A percentile compares a stretch with the other conserved stretches of the same genome.
Evolutionary conservation across 805 yeast species (phyloP).

Genomic region (Yarrowia sp.): DNA sequence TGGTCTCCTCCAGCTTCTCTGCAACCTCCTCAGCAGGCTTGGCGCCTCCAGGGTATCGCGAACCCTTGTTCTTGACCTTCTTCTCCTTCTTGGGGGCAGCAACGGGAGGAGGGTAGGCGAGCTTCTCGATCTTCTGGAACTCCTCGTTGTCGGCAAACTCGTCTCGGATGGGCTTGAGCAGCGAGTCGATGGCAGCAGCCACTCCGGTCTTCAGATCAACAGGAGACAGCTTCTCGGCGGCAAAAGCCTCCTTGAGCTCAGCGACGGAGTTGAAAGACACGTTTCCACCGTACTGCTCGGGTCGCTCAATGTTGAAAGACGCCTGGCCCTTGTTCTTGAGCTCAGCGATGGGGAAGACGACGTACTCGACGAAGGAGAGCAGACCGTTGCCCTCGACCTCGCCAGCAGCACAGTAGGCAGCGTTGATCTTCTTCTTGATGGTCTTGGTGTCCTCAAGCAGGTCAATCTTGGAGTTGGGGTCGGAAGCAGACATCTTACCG

Average conservation of each 20-base stretch:
- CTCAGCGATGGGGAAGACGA: constrained; percentile 81
- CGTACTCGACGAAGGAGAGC: constrained; percentile 79
- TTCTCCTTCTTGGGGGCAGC: constrained; percentile 65
- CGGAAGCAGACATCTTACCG: constrained; percentile 97
- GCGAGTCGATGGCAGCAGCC: constrained; percentile 72
- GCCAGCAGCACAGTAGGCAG: constrained; percentile 97
- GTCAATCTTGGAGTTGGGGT: constrained; percentile 96
- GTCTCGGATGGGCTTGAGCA: constrained; percentile 81
- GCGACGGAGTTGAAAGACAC: constrained; percentile 67
- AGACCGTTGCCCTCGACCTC: constrained; percentile 87
- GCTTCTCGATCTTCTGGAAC: constrained; percentile 67
- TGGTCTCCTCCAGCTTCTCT: constrained; percentile 21
- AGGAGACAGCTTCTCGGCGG: constrained; percentile 74
- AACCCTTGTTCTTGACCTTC: constrained; percentile 76
- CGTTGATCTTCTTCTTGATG: constrained; percentile 84
- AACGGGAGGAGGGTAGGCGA: constrained; percentile 81
- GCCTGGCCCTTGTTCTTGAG: constrained; percentile 57
- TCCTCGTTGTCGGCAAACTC: constrained; percentile 61
- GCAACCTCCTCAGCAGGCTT: constrained; percentile 31
- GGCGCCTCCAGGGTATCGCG: constrained; percentile 76
- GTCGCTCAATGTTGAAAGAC: constrained; percentile 76
- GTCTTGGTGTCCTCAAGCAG: constrained; percentile 82
- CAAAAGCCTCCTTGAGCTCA: constrained; percentile 68
- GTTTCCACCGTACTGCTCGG: constrained; percentile 97
- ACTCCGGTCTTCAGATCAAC: constrained; percentile 94